These are phyloP conservation scores for Backusella psychrophila DNA, from an alignment of 192 early-diverging fungal species.

Conservation along the genomic window DNA sequence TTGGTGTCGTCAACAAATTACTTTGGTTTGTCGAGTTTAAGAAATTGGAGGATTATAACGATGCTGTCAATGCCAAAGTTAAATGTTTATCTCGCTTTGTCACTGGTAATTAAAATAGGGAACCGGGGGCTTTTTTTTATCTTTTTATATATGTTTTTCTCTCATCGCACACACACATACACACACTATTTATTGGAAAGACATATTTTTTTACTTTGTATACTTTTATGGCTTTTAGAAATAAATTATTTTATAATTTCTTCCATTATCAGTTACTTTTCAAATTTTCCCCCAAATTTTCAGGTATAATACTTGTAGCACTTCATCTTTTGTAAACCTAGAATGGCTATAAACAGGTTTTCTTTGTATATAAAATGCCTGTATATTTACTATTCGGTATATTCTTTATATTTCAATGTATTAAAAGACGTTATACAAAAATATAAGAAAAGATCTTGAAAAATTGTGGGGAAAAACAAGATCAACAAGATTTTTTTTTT, in stretches of 20 bases:
- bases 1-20: not conserved
- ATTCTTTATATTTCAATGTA: too few relatives aligned
- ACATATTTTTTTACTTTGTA: not conserved
- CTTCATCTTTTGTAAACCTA: not conserved
- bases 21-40: not conserved
- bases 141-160: not conserved
- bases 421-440: not conserved
- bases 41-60: not conserved
- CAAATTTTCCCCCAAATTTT: not conserved
- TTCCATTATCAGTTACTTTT: not conserved
- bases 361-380: not conserved
- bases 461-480: not conserved
- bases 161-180: not conserved
- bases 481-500: not conserved
- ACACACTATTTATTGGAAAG: not conserved
- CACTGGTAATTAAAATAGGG: not conserved
- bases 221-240: not conserved
- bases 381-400: too few relatives aligned
- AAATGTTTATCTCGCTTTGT: not conserved
- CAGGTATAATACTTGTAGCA: not conserved
- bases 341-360: not conserved
- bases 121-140: not conserved
- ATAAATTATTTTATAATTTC: not conserved
- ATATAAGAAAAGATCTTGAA: not conserved
- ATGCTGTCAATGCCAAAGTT: not conserved